phyloP scores from a whole-genome alignment of 2,329 filamentous ascomycete genomes.

The Lecanosticta acicola region DNA sequence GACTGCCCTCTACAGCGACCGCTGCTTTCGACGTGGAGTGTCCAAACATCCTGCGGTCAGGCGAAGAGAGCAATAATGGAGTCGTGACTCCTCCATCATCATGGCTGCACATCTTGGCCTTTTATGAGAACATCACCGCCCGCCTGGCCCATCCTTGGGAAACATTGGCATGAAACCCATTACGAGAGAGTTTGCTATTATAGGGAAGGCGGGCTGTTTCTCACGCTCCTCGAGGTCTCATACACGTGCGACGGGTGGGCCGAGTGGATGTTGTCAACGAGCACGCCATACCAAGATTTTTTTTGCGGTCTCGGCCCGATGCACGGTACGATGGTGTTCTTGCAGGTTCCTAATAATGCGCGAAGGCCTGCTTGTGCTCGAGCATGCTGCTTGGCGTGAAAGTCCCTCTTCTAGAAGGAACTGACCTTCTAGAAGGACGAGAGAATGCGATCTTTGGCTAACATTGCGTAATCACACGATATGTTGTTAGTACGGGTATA shows the following conservation, averaged over 20 bases:
- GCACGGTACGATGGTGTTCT: background rate
- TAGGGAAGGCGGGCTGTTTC: background rate
- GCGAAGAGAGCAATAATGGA: background rate
- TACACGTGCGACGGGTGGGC: background rate
- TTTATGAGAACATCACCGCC: conserved; percentile 6
- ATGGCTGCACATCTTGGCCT: background rate
- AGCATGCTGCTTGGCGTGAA: too few relatives aligned
- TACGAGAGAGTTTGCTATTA: conserved; percentile 9
- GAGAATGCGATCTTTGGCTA: too few relatives aligned
- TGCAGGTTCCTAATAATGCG: too few relatives aligned
- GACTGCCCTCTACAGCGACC: conserved; percentile 3
- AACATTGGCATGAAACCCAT: conserved; percentile 4
- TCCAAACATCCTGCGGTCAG: conserved; percentile 3
- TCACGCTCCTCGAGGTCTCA: background rate
- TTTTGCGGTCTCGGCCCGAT: background rate
- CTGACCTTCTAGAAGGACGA: too few relatives aligned
- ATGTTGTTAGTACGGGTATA: too few relatives aligned
- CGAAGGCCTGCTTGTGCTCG: too few relatives aligned
- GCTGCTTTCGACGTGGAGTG: conserved; percentile 1
- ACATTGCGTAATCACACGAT: too few relatives aligned
- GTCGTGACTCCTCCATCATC: conserved; percentile 1
- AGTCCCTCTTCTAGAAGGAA: too few relatives aligned
- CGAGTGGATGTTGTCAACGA: background rate
- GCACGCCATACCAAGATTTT: conserved; percentile 13
- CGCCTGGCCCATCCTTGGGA: conserved; percentile 11